Base-by-base conservation (phyloP, 2,329 filamentous ascomycete genomes). In the Alternaria triticimaculans region DNA sequence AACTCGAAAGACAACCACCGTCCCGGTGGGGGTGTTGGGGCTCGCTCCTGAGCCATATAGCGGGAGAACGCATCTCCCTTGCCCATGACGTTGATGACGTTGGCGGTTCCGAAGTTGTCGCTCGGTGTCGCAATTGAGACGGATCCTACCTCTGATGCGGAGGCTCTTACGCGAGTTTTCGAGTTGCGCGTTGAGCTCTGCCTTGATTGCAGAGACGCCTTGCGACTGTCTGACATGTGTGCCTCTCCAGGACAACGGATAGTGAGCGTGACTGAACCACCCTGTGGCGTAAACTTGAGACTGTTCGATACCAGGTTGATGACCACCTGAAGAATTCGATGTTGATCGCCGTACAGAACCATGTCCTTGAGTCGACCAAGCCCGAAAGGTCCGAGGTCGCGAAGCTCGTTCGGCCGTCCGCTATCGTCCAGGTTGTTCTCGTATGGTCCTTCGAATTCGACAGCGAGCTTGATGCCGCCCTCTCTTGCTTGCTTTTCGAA, bases 231-330 rank as follows among this genome's bases (percentile, higher is more conserved):
- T 6, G 73, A 65, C 61, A 79, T 67, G 5, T 81, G 76, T 2
- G 84, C 79, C 73, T 92, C 90, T 8, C 89, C 87, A 0, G 91
- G 70, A 72, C 92, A 96, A 67, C 87, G 88, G 61, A 97, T 94
- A 8, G 89, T 87, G 9, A 97, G 87, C 25, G 89, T 86, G 4
- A 97, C 92, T 28, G 85, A 90, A 8, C 94, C 94, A 1, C 89
- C 89, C 7, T 88, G 80, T 0, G 93, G 92, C 0, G 94, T 97
- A 74, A 97, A 97, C 77, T 97, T 97, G 46, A 97, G 82, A 77
- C 91, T 93, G 81, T 97, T 97, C 79, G 92, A 94, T 50, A 97
- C 93, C 30, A 97, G 84, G 75, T 97, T 97, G 83, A 96, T 97
- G 50, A 97, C 88, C n/a, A 97, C 92, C 77, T 97, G 94, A 25